Percentiles rank a stretch among this genome's conserved stretches.
phyloP scores from a whole-genome alignment of 352 stramenopile species.

The Globisporangium megalacanthum region DNA sequence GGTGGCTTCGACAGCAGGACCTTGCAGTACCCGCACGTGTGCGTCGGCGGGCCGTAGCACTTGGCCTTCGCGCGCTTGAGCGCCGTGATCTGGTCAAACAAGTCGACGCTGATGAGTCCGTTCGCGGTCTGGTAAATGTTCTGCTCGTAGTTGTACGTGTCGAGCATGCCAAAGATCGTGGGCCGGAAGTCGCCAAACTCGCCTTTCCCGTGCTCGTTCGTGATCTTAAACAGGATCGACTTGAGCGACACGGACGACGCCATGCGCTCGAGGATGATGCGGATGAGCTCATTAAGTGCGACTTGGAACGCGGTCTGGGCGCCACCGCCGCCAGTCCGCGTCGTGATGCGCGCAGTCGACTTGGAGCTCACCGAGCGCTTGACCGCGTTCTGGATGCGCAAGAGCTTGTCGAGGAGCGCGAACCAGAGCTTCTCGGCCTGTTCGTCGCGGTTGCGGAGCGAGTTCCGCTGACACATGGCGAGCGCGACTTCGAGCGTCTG shows the following conservation, averaged over 20 bases:
- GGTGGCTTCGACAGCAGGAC: constrained; percentile 75
- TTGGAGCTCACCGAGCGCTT: constrained; percentile 84
- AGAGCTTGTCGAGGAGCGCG: constrained; percentile 90
- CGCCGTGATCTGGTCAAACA: constrained; percentile 81
- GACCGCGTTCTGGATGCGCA: constrained; percentile 91
- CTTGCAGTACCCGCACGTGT: constrained; percentile 78
- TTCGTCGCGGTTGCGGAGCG: constrained; percentile 73
- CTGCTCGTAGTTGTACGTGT: constrained; percentile 90
- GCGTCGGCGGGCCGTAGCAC: constrained; percentile 66
- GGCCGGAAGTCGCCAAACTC: constrained; percentile 93
- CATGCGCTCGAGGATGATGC: constrained; percentile 93
- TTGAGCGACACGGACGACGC: constrained; percentile 90
- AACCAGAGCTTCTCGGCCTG: constrained; percentile 95
- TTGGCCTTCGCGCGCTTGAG: constrained; percentile 70
- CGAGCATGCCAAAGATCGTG: constrained; percentile 93
- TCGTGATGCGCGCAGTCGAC: constrained; percentile 55
- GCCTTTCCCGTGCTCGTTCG: constrained; percentile 90
- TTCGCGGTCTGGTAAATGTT: constrained; percentile 88
- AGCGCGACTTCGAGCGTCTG: constrained; percentile 89
- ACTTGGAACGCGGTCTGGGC: constrained; percentile 87
- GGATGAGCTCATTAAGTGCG: constrained; percentile 89
- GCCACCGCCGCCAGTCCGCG: constrained; percentile 46
- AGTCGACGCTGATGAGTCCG: constrained; percentile 73
- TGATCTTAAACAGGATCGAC: constrained; percentile 94
- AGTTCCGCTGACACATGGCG: constrained; percentile 93